These are phyloP conservation scores for Petunia secreta DNA, from an alignment of 257 asterid genomes.

Conservation along the genomic window DNA sequence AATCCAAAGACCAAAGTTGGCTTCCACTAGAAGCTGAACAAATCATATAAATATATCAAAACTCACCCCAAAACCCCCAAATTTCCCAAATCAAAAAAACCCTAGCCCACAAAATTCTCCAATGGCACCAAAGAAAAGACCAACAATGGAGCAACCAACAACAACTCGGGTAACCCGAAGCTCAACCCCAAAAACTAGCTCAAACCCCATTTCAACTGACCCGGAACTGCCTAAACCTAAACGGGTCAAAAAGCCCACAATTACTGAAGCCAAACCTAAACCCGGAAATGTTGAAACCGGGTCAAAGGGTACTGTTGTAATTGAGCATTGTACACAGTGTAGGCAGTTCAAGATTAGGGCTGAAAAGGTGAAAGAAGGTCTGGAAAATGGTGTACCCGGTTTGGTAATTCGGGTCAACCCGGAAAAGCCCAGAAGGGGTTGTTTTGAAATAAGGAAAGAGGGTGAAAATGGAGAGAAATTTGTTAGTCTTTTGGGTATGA, in stretches of 20 bases:
- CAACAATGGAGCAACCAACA: constrained; percentile 28
- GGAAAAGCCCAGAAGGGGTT: constrained; percentile 81
- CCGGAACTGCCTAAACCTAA: constrained; percentile 40
- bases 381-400: constrained; percentile 57
- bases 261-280: constrained; percentile 7
- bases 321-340: constrained; percentile 85
- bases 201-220: constrained; percentile 31
- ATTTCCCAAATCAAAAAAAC: background rate
- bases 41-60: background rate
- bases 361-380: constrained; percentile 51
- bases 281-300: background rate
- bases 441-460: constrained; percentile 78
- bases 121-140: constrained; percentile 47
- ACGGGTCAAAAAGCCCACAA: constrained; percentile 36
- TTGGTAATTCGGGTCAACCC: constrained; percentile 72
- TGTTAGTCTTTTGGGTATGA: constrained; percentile 66
- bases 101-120: background rate
- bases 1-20: background rate
- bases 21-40: constrained; percentile 34
- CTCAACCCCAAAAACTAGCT: constrained; percentile 37
- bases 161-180: constrained; percentile 42
- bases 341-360: constrained; percentile 66
- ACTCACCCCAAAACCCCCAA: background rate
- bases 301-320: constrained; percentile 46
- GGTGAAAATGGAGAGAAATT: constrained; percentile 60